These are phyloP conservation scores for Gyromitra esculenta DNA, from an alignment of 2,329 filamentous ascomycete genomes.

Conservation along the genomic window DNA sequence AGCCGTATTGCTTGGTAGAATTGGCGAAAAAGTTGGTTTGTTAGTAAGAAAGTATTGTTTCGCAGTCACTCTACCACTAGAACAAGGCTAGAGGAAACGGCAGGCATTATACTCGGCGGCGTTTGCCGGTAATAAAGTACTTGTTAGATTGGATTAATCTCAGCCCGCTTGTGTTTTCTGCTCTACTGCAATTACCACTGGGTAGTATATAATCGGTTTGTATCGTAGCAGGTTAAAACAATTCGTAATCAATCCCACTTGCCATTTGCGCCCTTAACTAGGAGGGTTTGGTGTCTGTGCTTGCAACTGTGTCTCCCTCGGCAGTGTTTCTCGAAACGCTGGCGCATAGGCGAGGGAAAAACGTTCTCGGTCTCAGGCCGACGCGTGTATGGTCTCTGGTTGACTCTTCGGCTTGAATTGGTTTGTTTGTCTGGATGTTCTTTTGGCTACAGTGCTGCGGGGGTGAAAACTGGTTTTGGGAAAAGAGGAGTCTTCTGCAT, in stretches of 20 bases:
- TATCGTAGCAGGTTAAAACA: constrained; percentile 15
- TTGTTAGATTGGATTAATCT: neutral
- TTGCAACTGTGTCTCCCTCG: neutral
- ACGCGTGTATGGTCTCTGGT: neutral
- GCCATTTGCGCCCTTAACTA: neutral
- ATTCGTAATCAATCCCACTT: constrained; percentile 1
- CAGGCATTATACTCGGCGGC: neutral
- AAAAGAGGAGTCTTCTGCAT: constrained; percentile 22
- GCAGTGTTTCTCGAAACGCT: constrained; percentile 12
- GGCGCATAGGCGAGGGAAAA: constrained; percentile 11
- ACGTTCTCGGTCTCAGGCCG: neutral
- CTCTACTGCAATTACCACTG: neutral
- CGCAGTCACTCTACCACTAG: constrained; percentile 1
- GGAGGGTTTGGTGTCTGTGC: neutral
- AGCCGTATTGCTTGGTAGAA: constrained; percentile 9
- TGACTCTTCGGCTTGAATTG: neutral
- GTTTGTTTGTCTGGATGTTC: constrained; percentile 4
- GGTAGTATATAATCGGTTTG: constrained; percentile 11
- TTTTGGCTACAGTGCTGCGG: neutral
- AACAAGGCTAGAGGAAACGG: neutral
- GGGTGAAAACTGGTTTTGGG: neutral
- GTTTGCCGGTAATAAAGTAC: constrained; percentile 16
- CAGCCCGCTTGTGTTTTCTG: neutral
- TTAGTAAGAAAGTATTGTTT: constrained; percentile 6
- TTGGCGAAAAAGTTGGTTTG: constrained; percentile 6